phyloP scores from a whole-genome alignment of 768 basidiomycete genomes.

The Mycena epipterygia region DNA sequence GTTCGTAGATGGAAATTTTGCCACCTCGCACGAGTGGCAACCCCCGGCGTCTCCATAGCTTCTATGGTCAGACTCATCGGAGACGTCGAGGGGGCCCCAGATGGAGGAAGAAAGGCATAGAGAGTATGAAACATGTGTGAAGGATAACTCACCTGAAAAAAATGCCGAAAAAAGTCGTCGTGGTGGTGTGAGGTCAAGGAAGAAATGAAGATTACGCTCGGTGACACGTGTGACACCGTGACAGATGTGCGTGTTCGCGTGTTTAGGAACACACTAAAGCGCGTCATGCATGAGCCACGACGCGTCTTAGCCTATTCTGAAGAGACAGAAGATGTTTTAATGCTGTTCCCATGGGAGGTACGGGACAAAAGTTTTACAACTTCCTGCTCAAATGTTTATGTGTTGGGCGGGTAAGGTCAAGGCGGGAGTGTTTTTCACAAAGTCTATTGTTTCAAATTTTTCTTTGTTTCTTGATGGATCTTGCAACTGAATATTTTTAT shows the following conservation, averaged over 20 bases:
- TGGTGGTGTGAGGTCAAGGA: background rate
- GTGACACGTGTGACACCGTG: background rate
- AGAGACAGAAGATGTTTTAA: no score
- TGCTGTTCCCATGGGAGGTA: no score
- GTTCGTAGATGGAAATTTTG: background rate
- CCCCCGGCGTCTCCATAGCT: background rate
- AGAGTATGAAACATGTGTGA: background rate
- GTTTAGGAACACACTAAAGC: background rate
- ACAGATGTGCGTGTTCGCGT: background rate
- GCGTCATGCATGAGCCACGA: no score
- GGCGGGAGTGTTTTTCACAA: no score
- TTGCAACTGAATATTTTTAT: no score
- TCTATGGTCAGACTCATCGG: slow-evolving; percentile 1
- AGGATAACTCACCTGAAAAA: background rate
- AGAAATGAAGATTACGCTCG: background rate
- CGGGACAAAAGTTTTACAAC: no score
- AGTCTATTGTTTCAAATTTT: no score
- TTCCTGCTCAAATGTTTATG: no score
- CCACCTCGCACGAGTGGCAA: background rate
- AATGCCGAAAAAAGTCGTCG: background rate
- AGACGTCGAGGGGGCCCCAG: background rate
- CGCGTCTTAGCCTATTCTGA: no score
- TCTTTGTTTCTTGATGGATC: no score
- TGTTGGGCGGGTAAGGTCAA: no score
- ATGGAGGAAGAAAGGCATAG: background rate